Evolutionary conservation across 768 basidiomycete genomes (phyloP).

Genomic region (Mycena floridula): DNA sequence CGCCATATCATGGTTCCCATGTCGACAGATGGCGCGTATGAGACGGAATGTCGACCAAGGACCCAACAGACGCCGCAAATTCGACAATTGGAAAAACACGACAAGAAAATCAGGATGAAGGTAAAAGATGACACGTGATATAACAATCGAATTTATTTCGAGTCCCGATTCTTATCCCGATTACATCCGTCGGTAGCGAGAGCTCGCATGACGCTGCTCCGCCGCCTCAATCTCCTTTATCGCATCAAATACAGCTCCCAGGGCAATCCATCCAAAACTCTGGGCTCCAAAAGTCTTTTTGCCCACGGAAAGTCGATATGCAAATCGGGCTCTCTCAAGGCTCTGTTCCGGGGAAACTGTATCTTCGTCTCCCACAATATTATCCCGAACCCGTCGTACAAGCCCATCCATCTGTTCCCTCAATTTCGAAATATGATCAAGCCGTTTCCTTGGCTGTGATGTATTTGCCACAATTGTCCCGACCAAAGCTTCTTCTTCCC

Average conservation of each 20-base stretch:
- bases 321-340: conserved; percentile 37
- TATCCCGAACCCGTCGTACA: conserved; percentile 41
- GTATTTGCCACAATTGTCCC: conserved; percentile 64
- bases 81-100: too few species aligned
- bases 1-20: too few species aligned
- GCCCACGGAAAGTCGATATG: conserved; percentile 13
- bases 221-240: conserved; percentile 38
- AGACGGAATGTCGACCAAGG: too few species aligned
- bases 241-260: conserved; percentile 53
- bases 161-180: too few species aligned
- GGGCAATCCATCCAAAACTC: conserved; percentile 57
- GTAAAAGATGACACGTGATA: too few species aligned
- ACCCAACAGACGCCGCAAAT: too few species aligned
- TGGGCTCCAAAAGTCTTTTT: conserved; percentile 43
- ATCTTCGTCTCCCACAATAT: conserved; percentile 45
- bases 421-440: conserved; percentile 46
- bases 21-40: too few species aligned
- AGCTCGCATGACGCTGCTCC: too few species aligned
- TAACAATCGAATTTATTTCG: too few species aligned
- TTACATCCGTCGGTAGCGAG: too few species aligned
- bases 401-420: conserved; percentile 50
- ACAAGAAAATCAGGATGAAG: too few species aligned
- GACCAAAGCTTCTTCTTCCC: conserved; percentile 59
- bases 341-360: conserved; percentile 26
- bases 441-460: conserved; percentile 48